A percentile compares a stretch with the other conserved stretches of the same genome.
Conservation (phyloP, 2,329 filamentous ascomycete genomes). For the Monilinia vaccinii-corymbosi region DNA sequence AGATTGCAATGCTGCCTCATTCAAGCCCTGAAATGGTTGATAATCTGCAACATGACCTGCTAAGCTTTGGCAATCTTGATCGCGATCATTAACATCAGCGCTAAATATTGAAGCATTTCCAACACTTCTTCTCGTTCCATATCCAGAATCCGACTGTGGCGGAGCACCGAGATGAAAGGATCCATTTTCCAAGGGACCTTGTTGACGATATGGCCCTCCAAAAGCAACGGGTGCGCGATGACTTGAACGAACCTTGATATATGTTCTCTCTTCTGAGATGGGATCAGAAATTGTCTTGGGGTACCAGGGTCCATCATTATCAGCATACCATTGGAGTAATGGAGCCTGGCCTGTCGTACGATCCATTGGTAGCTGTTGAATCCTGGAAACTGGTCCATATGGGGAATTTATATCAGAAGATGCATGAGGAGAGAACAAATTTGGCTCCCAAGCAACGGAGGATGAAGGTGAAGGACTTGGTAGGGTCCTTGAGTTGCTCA, state of each 20-base stretch:
- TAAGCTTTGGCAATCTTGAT: conserved; percentile 26
- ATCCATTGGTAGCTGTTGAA: conserved; percentile 18
- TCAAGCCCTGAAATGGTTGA: conserved; percentile 17
- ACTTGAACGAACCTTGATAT: conserved; percentile 17
- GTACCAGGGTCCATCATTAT: conserved; percentile 37
- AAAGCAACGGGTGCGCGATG: conserved; percentile 19
- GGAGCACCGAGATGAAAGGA: conserved; percentile 22
- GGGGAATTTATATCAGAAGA: conserved; percentile 18
- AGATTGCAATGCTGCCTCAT: conserved; percentile 15
- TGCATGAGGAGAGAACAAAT: conserved; percentile 11
- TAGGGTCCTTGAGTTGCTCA: conserved; percentile 23
- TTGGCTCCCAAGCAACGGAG: conserved; percentile 19
- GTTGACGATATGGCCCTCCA: conserved; percentile 27
- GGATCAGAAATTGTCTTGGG: conserved; percentile 29
- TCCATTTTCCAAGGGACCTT: conserved; percentile 24
- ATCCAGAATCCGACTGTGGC: conserved; percentile 30
- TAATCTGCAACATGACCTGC: conserved; percentile 20
- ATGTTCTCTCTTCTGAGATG: conserved; percentile 17
- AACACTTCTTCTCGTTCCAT: conserved; percentile 27
- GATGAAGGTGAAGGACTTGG: conserved; percentile 21
- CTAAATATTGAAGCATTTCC: conserved; percentile 28
- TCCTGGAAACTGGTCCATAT: conserved; percentile 19
- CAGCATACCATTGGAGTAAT: conserved; percentile 31
- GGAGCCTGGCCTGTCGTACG: conserved; percentile 22
- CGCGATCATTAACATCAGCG: conserved; percentile 24